These are phyloP conservation scores for Zymoseptoria ardabiliae DNA, from an alignment of 2,329 filamentous ascomycete species.

Conservation along the genomic window DNA sequence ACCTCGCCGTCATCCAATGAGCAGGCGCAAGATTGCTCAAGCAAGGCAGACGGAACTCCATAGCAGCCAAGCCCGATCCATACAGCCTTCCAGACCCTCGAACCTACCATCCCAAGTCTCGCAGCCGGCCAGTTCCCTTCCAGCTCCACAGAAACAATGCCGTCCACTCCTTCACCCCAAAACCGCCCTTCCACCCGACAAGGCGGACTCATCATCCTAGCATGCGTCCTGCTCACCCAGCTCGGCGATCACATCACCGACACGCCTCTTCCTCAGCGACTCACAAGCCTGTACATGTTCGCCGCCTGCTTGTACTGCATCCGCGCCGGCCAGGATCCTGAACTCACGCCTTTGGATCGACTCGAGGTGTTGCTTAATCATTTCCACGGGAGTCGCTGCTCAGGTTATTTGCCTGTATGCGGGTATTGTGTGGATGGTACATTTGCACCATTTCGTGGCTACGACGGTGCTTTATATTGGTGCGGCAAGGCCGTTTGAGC, in stretches of 20 bases:
- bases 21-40: too few relatives aligned
- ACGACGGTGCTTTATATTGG: neutral
- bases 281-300: neutral
- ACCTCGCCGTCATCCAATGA: too few relatives aligned
- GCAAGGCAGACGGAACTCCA: too few relatives aligned
- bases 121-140: too few relatives aligned
- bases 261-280: neutral
- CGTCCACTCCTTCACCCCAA: neutral
- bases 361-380: neutral
- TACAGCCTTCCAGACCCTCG: too few relatives aligned
- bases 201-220: neutral
- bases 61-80: too few relatives aligned
- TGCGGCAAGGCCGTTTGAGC: constrained; percentile 5
- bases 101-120: too few relatives aligned
- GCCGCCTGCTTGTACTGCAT: neutral
- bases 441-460: neutral
- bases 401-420: neutral
- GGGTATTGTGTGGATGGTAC: neutral
- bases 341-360: neutral
- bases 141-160: neutral
- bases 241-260: neutral
- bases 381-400: neutral
- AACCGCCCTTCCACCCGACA: neutral
- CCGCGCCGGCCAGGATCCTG: neutral
- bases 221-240: neutral